Evolutionary conservation across 306 rosid genomes (phyloP).

Genomic region (Purshia tridentata): DNA sequence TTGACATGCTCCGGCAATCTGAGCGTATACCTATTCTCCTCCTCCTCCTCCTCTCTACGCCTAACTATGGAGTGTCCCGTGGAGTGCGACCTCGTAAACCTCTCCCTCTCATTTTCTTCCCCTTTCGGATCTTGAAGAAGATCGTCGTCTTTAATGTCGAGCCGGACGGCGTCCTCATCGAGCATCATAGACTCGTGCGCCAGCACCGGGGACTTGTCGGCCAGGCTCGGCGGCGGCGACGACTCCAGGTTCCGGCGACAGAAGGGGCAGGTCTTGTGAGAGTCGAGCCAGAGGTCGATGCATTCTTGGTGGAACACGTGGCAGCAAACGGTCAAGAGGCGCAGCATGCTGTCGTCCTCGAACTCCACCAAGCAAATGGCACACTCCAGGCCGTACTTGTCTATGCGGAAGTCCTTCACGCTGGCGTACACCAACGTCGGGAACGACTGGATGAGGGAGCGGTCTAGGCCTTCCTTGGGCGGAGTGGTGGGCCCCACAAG

Average conservation of each 20-base stretch:
- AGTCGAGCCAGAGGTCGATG: slow-evolving; percentile 72
- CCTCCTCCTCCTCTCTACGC: slow-evolving; percentile 33
- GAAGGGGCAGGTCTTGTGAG: slow-evolving; percentile 76
- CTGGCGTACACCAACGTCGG: slow-evolving; percentile 56
- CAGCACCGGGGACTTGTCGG: slow-evolving; percentile 16
- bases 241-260: slow-evolving; percentile 62
- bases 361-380: slow-evolving; percentile 72
- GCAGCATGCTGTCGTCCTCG: slow-evolving; percentile 53
- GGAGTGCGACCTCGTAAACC: slow-evolving; percentile 52
- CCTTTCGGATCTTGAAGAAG: no score
- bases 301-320: slow-evolving; percentile 82
- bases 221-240: neutral
- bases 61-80: slow-evolving; percentile 72
- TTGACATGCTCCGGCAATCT: slow-evolving; percentile 47
- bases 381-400: slow-evolving; percentile 46
- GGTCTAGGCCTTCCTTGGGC: slow-evolving; percentile 49
- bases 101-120: slow-evolving; percentile 2
- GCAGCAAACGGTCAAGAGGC: slow-evolving; percentile 51
- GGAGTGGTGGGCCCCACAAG: slow-evolving; percentile 18
- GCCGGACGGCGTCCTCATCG: slow-evolving; percentile 23
- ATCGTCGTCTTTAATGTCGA: no score
- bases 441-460: slow-evolving; percentile 39
- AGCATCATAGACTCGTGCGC: neutral
- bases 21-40: slow-evolving; percentile 44
- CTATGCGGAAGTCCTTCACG: slow-evolving; percentile 49